A percentile compares a stretch with the other conserved stretches of the same genome.
phyloP scores from a whole-genome alignment of 2,329 filamentous ascomycete species.

The Ramularia endophylla region DNA sequence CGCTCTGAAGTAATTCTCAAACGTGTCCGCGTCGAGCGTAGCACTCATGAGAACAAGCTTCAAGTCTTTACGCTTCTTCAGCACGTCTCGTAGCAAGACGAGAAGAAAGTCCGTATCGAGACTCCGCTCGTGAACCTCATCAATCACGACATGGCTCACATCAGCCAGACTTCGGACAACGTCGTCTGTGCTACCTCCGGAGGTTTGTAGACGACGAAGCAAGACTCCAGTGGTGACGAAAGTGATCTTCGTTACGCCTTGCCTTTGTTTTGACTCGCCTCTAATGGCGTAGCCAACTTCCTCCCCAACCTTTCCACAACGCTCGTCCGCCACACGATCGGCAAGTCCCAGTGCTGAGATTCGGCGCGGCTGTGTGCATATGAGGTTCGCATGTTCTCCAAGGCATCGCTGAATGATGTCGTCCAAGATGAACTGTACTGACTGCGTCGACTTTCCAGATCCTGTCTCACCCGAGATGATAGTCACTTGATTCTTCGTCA shows the following conservation, averaged over 20 bases:
- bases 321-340: slow-evolving; percentile 88
- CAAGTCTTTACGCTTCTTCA: slow-evolving; percentile 67
- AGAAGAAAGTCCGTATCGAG: slow-evolving; percentile 92
- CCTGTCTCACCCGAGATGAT: slow-evolving; percentile 97
- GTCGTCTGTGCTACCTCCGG: slow-evolving; percentile 72
- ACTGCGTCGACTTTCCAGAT: slow-evolving; percentile 94
- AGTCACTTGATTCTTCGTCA: slow-evolving; percentile 75
- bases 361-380: slow-evolving; percentile 90
- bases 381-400: slow-evolving; percentile 75
- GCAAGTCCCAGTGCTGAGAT: slow-evolving; percentile 93
- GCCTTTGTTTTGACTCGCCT: slow-evolving; percentile 73
- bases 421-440: slow-evolving; percentile 91
- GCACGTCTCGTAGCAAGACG: slow-evolving; percentile 76
- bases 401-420: slow-evolving; percentile 73
- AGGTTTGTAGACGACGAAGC: slow-evolving; percentile 82
- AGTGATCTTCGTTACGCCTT: slow-evolving; percentile 73
- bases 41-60: slow-evolving; percentile 96
- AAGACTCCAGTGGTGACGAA: slow-evolving; percentile 96
- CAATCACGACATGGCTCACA: slow-evolving; percentile 90
- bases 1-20: slow-evolving; percentile 70
- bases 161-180: slow-evolving; percentile 76
- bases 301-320: slow-evolving; percentile 72
- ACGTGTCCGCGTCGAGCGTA: slow-evolving; percentile 82
- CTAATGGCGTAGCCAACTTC: slow-evolving; percentile 91
- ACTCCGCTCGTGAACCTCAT: slow-evolving; percentile 94